These are phyloP conservation scores for Fusarium succisae DNA, from an alignment of 2,329 filamentous ascomycete species.

Conservation along the genomic window DNA sequence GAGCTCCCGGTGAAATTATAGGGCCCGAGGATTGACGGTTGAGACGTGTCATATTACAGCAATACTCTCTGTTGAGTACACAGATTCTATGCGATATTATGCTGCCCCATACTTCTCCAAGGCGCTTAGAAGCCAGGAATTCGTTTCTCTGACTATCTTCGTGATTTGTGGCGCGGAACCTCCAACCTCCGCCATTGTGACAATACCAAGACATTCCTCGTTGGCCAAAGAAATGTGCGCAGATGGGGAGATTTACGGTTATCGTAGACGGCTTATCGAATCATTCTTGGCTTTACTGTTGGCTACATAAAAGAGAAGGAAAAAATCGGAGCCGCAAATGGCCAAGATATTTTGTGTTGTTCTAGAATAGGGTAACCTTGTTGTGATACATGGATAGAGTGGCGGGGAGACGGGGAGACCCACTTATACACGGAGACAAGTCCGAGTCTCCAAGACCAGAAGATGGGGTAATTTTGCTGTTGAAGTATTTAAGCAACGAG, in stretches of 20 bases:
- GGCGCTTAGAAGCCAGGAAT: no score
- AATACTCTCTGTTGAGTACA: fast-evolving
- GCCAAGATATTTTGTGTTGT: neutral
- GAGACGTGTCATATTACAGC: neutral
- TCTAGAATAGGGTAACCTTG: neutral
- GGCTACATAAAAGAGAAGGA: neutral
- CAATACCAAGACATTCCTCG: neutral
- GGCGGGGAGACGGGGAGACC: neutral
- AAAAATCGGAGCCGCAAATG: neutral
- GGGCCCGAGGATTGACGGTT: neutral
- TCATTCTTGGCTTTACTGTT: neutral
- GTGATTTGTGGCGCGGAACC: neutral
- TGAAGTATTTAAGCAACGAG: neutral
- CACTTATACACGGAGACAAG: neutral
- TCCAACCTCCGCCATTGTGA: neutral
- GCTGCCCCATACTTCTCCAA: neutral
- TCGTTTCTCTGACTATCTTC: no score
- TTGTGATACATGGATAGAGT: neutral
- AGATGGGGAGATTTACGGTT: neutral
- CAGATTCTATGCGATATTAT: neutral
- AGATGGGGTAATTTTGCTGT: no score
- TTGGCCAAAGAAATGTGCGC: neutral
- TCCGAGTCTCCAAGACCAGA: neutral
- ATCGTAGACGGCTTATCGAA: neutral
- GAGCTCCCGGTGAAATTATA: neutral